Base-by-base conservation (phyloP, 345 rosid species). In the Schrenkiella parvula region DNA sequence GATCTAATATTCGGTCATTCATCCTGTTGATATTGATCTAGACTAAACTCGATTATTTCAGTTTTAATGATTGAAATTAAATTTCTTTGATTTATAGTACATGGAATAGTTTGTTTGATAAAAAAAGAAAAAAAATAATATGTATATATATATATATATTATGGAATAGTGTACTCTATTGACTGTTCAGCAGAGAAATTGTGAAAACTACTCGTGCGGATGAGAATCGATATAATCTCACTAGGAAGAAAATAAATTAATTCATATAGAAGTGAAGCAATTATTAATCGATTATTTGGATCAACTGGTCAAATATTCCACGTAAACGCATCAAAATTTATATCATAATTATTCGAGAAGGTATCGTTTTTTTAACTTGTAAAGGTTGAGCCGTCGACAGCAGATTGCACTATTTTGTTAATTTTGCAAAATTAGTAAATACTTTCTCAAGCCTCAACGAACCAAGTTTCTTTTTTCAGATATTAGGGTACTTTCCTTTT, bases 151-250 rank as follows among this genome's bases (percentile, higher is more conserved):
- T n/a, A 44, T 31, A 31, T 31, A 29, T 32, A 1, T 7, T 32
- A 8, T 46, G 8, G 54, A 11, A 22, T 48, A 48, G 13, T 48
- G 21, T 4, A 48, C 53, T 21, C 28, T 46, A 3, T 12, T 19
- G 26, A 2, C 53, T 21, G 53, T 41, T 26, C 51, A 37, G 31
- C 42, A 32, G 42, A 58, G 8, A 61, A 17, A 52, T 22, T 43
- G 37, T 43, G 77, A 73, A 73, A 64, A 73, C 65, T 15, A 73
- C 58, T 73, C 50, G 71, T 54, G 71, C 31, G 71, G 77, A 55
- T 55, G 55, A 59, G 64, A 54, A 43, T 73, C 51, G 47, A 39
- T 41, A 4, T 62, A 26, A 17, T 19, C 47, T 55, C 39, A 59
- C 39, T 25, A 47, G 5, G 35, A 11, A 17, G 11, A 21, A 29